These are phyloP conservation scores for Lyophyllum shimeji DNA, from an alignment of 768 basidiomycete species.

Conservation along the genomic window DNA sequence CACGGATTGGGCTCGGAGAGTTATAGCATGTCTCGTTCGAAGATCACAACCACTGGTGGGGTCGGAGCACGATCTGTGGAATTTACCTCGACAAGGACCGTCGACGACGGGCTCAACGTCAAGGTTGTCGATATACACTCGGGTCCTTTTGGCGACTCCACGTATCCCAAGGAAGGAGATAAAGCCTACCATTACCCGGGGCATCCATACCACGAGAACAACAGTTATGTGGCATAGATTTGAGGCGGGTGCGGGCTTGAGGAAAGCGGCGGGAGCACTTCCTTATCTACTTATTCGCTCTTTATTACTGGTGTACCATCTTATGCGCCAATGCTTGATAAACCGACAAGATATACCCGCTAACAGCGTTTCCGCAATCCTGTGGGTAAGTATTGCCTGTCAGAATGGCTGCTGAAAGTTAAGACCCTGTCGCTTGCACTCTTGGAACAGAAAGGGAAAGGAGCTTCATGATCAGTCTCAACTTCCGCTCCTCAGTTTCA, in stretches of 20 bases:
- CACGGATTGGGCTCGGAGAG: not conserved
- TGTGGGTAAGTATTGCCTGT: no score
- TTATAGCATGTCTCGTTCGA: conserved; percentile 1
- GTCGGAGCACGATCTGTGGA: not conserved
- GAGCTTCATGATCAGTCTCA: no score
- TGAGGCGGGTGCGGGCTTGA: not conserved
- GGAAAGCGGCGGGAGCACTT: not conserved
- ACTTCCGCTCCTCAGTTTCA: no score
- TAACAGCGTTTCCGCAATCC: not conserved
- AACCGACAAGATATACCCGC: not conserved
- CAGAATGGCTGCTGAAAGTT: no score
- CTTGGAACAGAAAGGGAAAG: no score
- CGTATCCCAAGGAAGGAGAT: not conserved
- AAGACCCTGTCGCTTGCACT: no score
- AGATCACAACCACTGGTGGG: not conserved
- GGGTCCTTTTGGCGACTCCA: not conserved
- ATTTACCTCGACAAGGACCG: conserved; percentile 2
- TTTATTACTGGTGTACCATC: not conserved
- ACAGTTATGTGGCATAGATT: not conserved
- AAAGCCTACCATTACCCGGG: not conserved
- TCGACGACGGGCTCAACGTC: conserved; percentile 7
- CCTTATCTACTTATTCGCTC: not conserved
- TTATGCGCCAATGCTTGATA: not conserved
- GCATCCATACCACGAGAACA: conserved; percentile 1
- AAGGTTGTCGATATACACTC: conserved; percentile 5